Evolutionary conservation across 768 basidiomycete genomes (phyloP).

Genomic region (Suillus hirtellus): DNA sequence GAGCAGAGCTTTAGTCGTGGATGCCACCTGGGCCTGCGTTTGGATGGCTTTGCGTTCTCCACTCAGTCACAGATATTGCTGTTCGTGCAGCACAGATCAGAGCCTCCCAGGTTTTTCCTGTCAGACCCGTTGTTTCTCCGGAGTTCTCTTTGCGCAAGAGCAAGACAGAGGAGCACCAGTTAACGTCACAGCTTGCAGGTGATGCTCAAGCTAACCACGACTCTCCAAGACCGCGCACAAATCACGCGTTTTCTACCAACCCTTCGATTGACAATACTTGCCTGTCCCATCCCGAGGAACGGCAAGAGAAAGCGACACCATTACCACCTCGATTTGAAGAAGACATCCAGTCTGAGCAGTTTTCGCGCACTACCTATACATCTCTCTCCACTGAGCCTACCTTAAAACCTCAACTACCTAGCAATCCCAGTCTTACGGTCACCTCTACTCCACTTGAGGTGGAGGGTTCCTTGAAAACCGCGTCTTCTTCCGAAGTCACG

Average conservation of each 20-base stretch:
- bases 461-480: neutral
- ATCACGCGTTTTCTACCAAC: conserved; percentile 8
- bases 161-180: neutral
- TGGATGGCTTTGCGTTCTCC: conserved; percentile 71
- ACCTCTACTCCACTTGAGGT: neutral
- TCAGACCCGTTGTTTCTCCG: conserved; percentile 1
- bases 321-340: neutral
- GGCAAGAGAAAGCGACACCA: neutral
- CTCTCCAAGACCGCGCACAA: neutral
- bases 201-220: neutral
- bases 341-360: neutral
- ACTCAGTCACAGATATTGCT: conserved; percentile 60
- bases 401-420: neutral
- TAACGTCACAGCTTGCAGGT: neutral
- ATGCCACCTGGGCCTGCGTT: conserved; percentile 74
- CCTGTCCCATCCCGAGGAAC: conserved; percentile 1
- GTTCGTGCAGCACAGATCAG: conserved; percentile 63
- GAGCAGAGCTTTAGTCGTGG: neutral
- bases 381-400: neutral
- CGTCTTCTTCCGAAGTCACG: neutral
- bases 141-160: conserved; percentile 3
- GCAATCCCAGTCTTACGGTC: neutral
- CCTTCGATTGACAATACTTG: neutral
- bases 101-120: conserved; percentile 37
- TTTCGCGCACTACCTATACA: neutral